Base-by-base conservation (phyloP, 805 yeast species). In the Priceomyces medius region DNA sequence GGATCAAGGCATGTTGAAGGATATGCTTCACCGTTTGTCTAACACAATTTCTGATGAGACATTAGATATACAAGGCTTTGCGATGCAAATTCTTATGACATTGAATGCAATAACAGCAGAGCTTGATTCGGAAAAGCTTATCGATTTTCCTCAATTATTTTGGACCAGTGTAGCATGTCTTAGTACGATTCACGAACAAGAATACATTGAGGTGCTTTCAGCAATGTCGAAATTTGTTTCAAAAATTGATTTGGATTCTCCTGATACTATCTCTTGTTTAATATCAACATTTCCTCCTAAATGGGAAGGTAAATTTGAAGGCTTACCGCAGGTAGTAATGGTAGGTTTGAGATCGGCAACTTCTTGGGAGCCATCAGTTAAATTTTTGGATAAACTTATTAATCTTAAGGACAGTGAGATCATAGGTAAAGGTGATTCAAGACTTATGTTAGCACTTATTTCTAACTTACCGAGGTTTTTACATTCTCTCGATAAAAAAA, bases 61-160 rank as follows among this genome's bases (percentile, higher is more conserved):
- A 8, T 66, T 79, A 0, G 99, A 93, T 51, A 90, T 93, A 28
- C 98, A 91, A 63, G 96, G 97, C 0, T 95, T 95, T 63, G 83
- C 97, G 0, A 87, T 93, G 90, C 99, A 93, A 63, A 93, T 93
- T 41, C 66, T 93, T 48, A 91, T 93, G 97, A 91, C 99, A 0
- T 63, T 93, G 53, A 89, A 91, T 65, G 96, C 97, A 0, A 81
- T 89, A 10, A 86, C 91, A 2, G 93, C 96, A 0, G 95, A 88
- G 54, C 65, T 89, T 34, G 86, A 83, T 50, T 76, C 91, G 7
- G 85, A 80, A 28, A 83, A 85, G 49, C 66, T 93, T 45, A 83
- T 87, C 42, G 85, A 87, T 48, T 88, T 84, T 61, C 98, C 99
- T 0, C 97, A 90, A 56, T 66, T 95, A 29, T 93, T 91, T 58